Base-by-base conservation (phyloP, 257 asterid genomes). In the Plectranthus barbatus region DNA sequence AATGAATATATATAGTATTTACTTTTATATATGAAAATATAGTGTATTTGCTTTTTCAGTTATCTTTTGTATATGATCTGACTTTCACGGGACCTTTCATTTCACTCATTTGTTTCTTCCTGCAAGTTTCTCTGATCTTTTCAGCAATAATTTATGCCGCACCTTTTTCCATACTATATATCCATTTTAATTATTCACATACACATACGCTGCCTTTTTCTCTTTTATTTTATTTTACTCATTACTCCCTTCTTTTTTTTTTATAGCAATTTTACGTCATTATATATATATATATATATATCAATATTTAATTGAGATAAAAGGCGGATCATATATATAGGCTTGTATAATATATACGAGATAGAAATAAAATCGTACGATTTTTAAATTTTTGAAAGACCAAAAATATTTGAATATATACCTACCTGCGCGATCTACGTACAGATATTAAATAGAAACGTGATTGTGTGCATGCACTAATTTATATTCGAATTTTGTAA, bases 101-200 rank as follows among this genome's bases (percentile, higher is more conserved):
- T 74, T 74, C 75, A 57, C 60, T 62, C 72, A 6, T 70, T 74
- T 74, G 76, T 74, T 64, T 74, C 62, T 69, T 59, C 48, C 68
- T 49, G 29, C 60, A 3, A 11, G 48, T 34, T 68, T 47, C 59
- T 61, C 69, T 29, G 31, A 40, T 24, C 26, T 48, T 56, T 62
- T 41, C 69, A 44, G 21, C 76, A 69, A 74, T 69, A 13, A 68
- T 74, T 68, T 69, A 47, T 59, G 55, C 29, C 44, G 12, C 64
- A 21, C 39, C 66, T 55, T 56, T 54, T 64, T 56, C 15, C 26
- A 62, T 54, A 59, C 65, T 7, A 60, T n/a, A n/a, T n/a, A n/a
- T 53, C 60, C 44, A 9, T 34, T 18, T 19, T 17, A 57, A 36
- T 34, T 3, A 56, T 33, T 34, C 36, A 31, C 23, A 19, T 48